phyloP scores from a whole-genome alignment of 169 alveolate species.

The Perkinsus olseni region DNA sequence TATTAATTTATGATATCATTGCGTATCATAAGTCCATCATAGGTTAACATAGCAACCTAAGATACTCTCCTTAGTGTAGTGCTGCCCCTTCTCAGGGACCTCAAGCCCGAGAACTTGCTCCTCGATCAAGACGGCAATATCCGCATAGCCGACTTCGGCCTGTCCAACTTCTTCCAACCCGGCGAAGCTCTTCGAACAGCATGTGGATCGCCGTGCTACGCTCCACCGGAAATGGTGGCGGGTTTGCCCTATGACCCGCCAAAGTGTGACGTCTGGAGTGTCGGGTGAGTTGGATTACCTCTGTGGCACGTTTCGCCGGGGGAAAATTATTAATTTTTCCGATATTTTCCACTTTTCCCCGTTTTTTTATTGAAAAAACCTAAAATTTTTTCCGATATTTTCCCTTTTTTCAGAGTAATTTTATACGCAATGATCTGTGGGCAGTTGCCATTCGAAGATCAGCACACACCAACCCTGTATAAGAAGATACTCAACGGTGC shows the following conservation, averaged over 20 bases:
- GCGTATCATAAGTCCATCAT: background rate
- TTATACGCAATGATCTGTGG: conserved; percentile 70
- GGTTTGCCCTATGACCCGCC: conserved; percentile 51
- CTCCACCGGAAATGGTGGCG: conserved; percentile 67
- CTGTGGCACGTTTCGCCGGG: too few species aligned
- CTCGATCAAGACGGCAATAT: conserved; percentile 50
- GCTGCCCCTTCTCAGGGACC: conserved; percentile 27
- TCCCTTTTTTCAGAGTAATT: conserved; percentile 66
- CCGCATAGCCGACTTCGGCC: conserved; percentile 72
- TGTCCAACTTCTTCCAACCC: conserved; percentile 38
- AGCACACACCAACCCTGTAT: conserved; percentile 47
- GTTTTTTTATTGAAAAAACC: too few species aligned
- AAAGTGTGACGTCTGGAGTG: conserved; percentile 36
- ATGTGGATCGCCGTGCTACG: conserved; percentile 75
- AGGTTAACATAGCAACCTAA: background rate
- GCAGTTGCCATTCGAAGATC: conserved; percentile 66
- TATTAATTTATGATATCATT: background rate
- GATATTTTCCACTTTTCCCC: too few species aligned
- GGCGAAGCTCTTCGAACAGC: conserved; percentile 56
- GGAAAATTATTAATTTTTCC: too few species aligned
- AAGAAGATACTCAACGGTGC: conserved; percentile 55
- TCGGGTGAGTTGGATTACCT: too few species aligned
- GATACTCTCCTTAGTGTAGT: background rate
- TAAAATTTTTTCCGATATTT: conserved; percentile 31
- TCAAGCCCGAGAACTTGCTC: conserved; percentile 72